Evolutionary conservation across 1,139 yeast species (phyloP).

Genomic region (Saccharomycopsis hybrid): DNA sequence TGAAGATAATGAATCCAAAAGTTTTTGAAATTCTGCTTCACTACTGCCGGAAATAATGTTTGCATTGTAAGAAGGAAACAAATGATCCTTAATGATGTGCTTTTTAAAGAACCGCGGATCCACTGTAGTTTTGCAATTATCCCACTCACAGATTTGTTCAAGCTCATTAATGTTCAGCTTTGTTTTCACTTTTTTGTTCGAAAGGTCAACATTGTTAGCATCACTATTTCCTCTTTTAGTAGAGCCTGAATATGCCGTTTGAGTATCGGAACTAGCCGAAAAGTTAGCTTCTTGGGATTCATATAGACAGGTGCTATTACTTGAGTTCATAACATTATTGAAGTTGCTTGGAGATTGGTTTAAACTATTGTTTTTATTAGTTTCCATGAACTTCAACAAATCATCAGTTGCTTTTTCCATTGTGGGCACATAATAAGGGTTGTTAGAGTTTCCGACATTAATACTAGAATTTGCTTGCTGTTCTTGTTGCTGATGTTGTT

Average conservation of each 20-base stretch:
- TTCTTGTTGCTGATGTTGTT: too few relatives aligned
- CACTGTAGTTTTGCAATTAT: constrained; percentile 38
- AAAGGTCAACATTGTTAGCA: background rate
- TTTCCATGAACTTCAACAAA: background rate
- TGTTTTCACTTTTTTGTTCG: background rate
- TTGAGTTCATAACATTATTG: background rate
- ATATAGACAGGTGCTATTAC: too few relatives aligned
- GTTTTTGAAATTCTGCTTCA: background rate
- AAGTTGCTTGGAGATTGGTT: background rate
- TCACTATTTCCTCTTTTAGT: background rate
- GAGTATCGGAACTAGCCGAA: background rate
- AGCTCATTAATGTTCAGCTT: too few relatives aligned
- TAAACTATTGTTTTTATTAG: too few relatives aligned
- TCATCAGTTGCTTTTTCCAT: background rate
- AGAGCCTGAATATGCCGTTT: background rate
- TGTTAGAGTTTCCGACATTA: too few relatives aligned
- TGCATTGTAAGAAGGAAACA: constrained; percentile 32
- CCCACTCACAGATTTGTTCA: constrained; percentile 71
- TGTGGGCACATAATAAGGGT: background rate
- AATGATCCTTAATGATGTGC: constrained; percentile 55
- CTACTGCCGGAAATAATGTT: background rate
- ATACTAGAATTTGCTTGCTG: background rate
- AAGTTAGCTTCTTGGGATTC: too few relatives aligned
- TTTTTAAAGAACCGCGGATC: constrained; percentile 42
- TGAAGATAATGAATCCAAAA: background rate